Evolutionary conservation across 306 rosid species (phyloP).

Genomic region (Vigna reflexopilosa): DNA sequence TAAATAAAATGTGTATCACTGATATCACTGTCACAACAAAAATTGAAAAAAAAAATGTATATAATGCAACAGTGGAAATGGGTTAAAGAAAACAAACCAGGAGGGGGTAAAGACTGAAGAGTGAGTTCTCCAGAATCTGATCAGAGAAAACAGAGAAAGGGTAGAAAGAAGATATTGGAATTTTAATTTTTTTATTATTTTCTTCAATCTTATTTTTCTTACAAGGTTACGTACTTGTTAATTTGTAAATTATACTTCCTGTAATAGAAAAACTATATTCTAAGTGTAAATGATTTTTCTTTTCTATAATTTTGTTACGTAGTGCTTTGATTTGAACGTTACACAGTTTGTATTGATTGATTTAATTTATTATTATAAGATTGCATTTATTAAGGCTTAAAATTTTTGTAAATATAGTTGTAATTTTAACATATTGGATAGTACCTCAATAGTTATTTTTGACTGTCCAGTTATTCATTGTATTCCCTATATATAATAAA

Average conservation of each 20-base stretch:
- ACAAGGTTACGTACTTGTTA: background rate
- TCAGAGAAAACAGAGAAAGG: background rate
- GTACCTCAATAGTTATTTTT: background rate
- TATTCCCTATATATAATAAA: background rate
- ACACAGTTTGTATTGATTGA: background rate
- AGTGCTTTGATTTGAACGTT: background rate
- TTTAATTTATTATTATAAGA: background rate
- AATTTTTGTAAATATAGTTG: background rate
- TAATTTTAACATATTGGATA: background rate
- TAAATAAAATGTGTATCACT: background rate
- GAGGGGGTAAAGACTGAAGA: background rate
- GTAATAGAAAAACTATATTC: background rate
- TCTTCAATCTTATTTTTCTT: background rate
- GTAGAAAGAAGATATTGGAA: background rate
- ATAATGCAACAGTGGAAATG: background rate
- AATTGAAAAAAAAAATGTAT: background rate
- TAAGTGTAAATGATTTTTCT: background rate
- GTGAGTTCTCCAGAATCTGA: background rate
- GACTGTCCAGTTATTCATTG: background rate
- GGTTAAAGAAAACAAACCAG: conserved; percentile 25
- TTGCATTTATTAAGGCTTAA: conserved; percentile 8
- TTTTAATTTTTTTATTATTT: background rate
- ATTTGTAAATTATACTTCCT: background rate
- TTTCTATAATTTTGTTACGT: background rate
- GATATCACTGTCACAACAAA: background rate